Evolutionary conservation across 2,329 filamentous ascomycete species (phyloP).

Genomic region (Didymella lethalis): DNA sequence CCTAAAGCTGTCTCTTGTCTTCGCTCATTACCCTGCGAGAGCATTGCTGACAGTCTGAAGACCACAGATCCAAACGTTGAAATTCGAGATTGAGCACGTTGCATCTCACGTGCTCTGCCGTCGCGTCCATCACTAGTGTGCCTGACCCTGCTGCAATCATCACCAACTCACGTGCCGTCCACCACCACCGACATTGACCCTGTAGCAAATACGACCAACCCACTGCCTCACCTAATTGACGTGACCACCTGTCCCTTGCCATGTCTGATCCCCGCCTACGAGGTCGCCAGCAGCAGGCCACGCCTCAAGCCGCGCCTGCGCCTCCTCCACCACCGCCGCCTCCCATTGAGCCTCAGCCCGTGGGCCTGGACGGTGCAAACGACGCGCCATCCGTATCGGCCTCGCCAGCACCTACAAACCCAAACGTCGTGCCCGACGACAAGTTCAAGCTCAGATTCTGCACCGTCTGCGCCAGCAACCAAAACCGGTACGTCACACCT

Average conservation of each 20-base stretch:
- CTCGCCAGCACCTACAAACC: conserved; percentile 23
- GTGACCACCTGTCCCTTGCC: conserved; percentile 3
- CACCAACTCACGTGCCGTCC: conserved; percentile 6
- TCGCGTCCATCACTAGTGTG: conserved; percentile 3
- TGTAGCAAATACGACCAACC: too few relatives aligned
- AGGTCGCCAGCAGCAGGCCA: conserved; percentile 50
- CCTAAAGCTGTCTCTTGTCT: conserved; percentile 26
- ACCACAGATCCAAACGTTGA: conserved; percentile 4
- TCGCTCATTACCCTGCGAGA: conserved; percentile 11
- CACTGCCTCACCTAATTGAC: not conserved
- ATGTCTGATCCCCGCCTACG: conserved; percentile 61
- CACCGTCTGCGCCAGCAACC: conserved; percentile 98
- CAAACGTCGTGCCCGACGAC: conserved; percentile 51
- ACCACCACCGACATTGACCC: not conserved
- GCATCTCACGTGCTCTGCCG: conserved; percentile 5
- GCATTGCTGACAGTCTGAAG: conserved; percentile 32
- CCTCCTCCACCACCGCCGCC: conserved; percentile 60
- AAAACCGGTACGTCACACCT: conserved; percentile 76
- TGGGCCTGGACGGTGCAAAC: conserved; percentile 41
- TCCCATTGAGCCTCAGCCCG: conserved; percentile 48
- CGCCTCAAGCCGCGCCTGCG: conserved; percentile 51
- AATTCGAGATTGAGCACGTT: conserved; percentile 10
- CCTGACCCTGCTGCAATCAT: not conserved
- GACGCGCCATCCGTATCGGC: conserved; percentile 32
- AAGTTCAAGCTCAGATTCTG: conserved; percentile 94